phyloP scores from a whole-genome alignment of 768 basidiomycete species.

The Russula earlei region DNA sequence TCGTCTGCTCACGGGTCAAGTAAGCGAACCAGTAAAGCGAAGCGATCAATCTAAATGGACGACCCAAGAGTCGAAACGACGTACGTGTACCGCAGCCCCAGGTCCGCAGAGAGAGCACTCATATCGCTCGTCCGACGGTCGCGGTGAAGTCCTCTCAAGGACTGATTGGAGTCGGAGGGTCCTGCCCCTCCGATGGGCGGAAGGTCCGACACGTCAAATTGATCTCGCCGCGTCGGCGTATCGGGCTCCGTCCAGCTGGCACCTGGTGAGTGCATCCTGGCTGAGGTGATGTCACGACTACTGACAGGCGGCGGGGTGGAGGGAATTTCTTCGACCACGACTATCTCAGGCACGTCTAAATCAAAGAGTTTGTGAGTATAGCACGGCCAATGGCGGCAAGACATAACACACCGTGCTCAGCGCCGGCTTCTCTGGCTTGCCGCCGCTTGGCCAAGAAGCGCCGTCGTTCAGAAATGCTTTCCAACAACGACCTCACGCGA shows the following conservation, averaged over 20 bases:
- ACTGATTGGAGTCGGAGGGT: slow-evolving; percentile 26
- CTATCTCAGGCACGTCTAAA: slow-evolving; percentile 59
- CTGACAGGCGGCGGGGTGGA: slow-evolving; percentile 35
- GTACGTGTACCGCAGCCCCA: slow-evolving; percentile 40
- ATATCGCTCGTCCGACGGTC: slow-evolving; percentile 50
- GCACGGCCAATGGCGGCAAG: neutral
- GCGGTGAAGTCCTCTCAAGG: slow-evolving; percentile 42
- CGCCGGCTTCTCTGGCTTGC: slow-evolving; percentile 28
- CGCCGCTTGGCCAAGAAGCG: slow-evolving; percentile 51
- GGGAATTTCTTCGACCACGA: slow-evolving; percentile 47
- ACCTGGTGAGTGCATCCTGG: slow-evolving; percentile 16
- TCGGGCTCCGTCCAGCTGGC: slow-evolving; percentile 19
- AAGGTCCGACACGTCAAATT: slow-evolving; percentile 27
- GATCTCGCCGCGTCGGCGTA: slow-evolving; percentile 30
- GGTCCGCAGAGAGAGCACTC: slow-evolving; percentile 46
- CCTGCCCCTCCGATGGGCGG: slow-evolving; percentile 27
- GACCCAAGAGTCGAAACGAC: slow-evolving; percentile 20
- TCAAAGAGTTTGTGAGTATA: neutral
- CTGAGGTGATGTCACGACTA: slow-evolving; percentile 48
- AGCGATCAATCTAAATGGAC: too few relatives aligned
- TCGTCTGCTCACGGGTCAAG: slow-evolving; percentile 18
- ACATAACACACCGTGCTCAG: slow-evolving; percentile 25
- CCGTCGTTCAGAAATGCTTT: slow-evolving; percentile 62
- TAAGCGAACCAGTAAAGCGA: neutral
- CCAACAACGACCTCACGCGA: slow-evolving; percentile 70